phyloP scores from a whole-genome alignment of 306 rosid genomes.

The Oemleria cerasiformis region DNA sequence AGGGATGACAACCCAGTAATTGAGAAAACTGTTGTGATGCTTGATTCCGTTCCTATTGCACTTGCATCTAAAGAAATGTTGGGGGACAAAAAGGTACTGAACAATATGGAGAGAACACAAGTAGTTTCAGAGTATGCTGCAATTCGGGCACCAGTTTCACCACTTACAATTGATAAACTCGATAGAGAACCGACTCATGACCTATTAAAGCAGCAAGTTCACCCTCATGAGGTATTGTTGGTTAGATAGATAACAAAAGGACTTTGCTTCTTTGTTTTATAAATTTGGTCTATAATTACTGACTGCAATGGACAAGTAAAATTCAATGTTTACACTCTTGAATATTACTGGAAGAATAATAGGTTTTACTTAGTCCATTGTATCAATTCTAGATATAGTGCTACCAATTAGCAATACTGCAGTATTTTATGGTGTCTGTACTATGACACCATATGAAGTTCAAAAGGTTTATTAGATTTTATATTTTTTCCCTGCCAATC shows the following conservation, averaged over 20 bases:
- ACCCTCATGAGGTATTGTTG: slow-evolving; percentile 56
- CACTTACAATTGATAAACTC: slow-evolving; percentile 35
- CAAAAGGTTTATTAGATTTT: not conserved
- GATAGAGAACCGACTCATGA: slow-evolving; percentile 41
- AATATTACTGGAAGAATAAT: not conserved
- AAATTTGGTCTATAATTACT: not conserved
- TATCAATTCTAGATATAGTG: slow-evolving; percentile 5
- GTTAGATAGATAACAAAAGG: slow-evolving; percentile 17
- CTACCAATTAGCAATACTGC: not conserved
- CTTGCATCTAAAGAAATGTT: slow-evolving; percentile 35
- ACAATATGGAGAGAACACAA: slow-evolving; percentile 37
- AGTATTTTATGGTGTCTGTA: not conserved
- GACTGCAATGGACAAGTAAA: not conserved
- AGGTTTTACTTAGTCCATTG: not conserved
- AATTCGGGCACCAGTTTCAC: slow-evolving; percentile 43
- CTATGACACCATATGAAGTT: not conserved
- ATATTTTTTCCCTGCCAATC: not conserved
- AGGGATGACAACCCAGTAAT: slow-evolving; percentile 65
- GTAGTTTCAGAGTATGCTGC: slow-evolving; percentile 43
- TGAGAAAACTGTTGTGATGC: slow-evolving; percentile 86
- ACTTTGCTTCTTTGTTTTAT: slow-evolving; percentile 8
- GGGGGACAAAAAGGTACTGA: slow-evolving; percentile 23
- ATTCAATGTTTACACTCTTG: not conserved
- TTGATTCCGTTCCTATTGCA: slow-evolving; percentile 38
- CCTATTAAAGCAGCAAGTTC: slow-evolving; percentile 38